Percentiles rank a stretch among this genome's conserved stretches.
Evolutionary conservation across 345 rosid genomes (phyloP).

Genomic region (sweet orange (Citrus sinensis)): DNA sequence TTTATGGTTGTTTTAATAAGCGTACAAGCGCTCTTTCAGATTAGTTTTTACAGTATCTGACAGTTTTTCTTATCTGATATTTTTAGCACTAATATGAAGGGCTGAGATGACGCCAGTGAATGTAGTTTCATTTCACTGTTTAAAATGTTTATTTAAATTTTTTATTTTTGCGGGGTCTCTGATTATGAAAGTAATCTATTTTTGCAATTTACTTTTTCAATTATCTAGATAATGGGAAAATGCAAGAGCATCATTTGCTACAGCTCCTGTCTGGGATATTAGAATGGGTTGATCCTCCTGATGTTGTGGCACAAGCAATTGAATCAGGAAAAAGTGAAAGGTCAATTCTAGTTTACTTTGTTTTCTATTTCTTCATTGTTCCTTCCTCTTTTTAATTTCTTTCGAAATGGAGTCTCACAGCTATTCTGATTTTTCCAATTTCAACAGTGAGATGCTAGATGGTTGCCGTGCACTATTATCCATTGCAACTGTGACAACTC

Average conservation of each 20-base stretch:
- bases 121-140: not conserved
- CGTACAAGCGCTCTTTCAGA: not conserved
- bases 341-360: constrained; percentile 32
- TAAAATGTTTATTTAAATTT: not conserved
- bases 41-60: not conserved
- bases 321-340: constrained; percentile 91
- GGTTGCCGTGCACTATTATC: constrained; percentile 94
- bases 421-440: constrained; percentile 20
- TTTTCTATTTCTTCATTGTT: constrained; percentile 21
- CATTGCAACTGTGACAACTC: constrained; percentile 70
- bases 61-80: not conserved
- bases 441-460: constrained; percentile 87
- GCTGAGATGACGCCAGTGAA: not conserved
- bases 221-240: constrained; percentile 62
- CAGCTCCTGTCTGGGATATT: constrained; percentile 82
- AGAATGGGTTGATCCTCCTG: constrained; percentile 91
- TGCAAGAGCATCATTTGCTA: constrained; percentile 78
- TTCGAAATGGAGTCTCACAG: constrained; percentile 12
- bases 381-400: not conserved
- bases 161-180: constrained; percentile 1
- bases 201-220: constrained; percentile 32
- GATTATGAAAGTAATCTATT: constrained; percentile 6
- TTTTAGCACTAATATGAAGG: not conserved
- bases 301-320: constrained; percentile 68
- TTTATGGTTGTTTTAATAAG: not conserved